Base-by-base conservation (phyloP, 768 basidiomycete genomes). In the Lactifluus volemus region DNA sequence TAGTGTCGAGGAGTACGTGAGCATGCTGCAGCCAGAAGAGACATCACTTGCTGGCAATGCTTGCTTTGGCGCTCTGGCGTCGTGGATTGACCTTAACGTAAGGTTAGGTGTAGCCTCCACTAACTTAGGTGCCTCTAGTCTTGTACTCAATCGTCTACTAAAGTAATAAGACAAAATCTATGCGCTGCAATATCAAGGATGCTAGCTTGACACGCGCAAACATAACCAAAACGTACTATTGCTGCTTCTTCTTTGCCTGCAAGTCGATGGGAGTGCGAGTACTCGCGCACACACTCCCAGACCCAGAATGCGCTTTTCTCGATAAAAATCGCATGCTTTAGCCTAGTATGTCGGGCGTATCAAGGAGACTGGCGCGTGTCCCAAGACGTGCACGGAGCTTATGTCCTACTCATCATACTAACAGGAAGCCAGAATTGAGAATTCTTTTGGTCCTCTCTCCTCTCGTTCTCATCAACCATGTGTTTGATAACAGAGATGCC, bases 211-310 rank as follows among this genome's bases (percentile, higher is more conserved):
- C 97, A 1, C 86, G 97, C 50, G 96, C 95, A 44, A 93, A 99
- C 72, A 92, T 88, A 25, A 92, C 90, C 4, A 92, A 91, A 25
- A 90, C 89, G 72, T 89, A 85, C 73, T 98, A 97, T 73, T 85
- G 82, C 68, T 99, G 97, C 73, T 81, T 99, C 56, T 98, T 96
- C 80, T 98, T 92, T 73, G 77, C 96, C 0, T 83, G 97, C 32
- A 97, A 97, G 5, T 98, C 96, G 96, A 55, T 93, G 88, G 87
- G 95, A 99, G 73, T 99, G 97, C 79, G 91, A 95, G 70, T 99
- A 90, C 75, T 84, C 92, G 3, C 92, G 3, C 97, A 99, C 75
- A 81, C 81, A 45, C 82, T 99, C 19, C 97, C 96, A 0, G 84
- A 89, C 61, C 79, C 83, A 0, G 72, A 75, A 41, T 79, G 81